These are phyloP conservation scores for Pythium dissimile DNA, from an alignment of 352 stramenopile genomes.

Conservation along the genomic window DNA sequence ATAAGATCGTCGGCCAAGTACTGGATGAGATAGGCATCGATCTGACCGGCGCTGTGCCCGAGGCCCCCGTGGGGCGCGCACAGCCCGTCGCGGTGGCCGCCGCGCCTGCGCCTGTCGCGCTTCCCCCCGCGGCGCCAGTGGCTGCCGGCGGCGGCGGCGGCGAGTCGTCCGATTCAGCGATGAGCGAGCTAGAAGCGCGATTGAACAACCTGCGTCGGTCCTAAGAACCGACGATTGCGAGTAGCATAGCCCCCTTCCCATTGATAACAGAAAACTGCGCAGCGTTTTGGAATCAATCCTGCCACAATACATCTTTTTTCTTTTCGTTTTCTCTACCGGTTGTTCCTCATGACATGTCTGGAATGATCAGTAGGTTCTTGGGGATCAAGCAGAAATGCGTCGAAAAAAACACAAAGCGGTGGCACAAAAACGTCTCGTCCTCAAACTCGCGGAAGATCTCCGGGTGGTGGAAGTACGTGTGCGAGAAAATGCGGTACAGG, in stretches of 20 bases:
- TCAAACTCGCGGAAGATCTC: constrained; percentile 76
- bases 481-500: constrained; percentile 83
- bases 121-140: constrained; percentile 50
- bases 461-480: constrained; percentile 81
- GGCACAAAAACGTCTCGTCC: constrained; percentile 70
- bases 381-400: constrained; percentile 77
- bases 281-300: too few relatives aligned
- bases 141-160: constrained; percentile 32
- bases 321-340: background rate
- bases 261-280: too few relatives aligned
- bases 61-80: constrained; percentile 68
- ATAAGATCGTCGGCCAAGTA: constrained; percentile 96
- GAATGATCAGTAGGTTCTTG: constrained; percentile 82
- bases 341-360: constrained; percentile 51
- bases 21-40: constrained; percentile 96
- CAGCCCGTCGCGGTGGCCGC: constrained; percentile 46
- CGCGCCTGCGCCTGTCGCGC: constrained; percentile 34
- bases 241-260: too few relatives aligned
- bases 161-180: constrained; percentile 53
- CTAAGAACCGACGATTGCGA: too few relatives aligned
- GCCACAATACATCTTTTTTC: background rate
- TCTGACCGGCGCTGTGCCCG: constrained; percentile 90
- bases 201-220: constrained; percentile 95
- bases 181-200: constrained; percentile 95
- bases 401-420: constrained; percentile 83